Evolutionary conservation across 495 filamentous ascomycete species (phyloP), one percentile per base, ranked within the genome.

Genomic region (Daldinia grandis): DNA sequence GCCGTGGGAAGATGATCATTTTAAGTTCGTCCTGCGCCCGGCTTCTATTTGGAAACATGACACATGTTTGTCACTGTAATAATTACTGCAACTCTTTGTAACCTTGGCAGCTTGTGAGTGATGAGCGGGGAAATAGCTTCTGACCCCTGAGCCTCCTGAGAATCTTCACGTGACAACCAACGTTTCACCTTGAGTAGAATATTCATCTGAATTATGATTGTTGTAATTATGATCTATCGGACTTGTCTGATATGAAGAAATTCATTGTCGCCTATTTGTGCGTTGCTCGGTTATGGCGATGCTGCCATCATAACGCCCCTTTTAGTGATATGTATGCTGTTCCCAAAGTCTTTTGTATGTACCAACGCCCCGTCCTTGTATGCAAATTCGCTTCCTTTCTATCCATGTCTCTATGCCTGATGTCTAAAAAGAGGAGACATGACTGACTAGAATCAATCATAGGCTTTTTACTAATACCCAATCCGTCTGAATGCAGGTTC

Each of bases 401-500:
- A 47, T 21, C n/a, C n/a, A 19, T 19, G 19, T 24, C 42, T 47
- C 40, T 44, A 44, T 24, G 7, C 19, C 10, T 12, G 42, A 24
- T 9, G 9, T 24, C n/a, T 40, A 40, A 24, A 47, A 12, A 24
- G 9, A 21, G 38, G 38, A 40, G n/a, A 15, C 38, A 25, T 53
- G 25, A n/a, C 25, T 17, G 42, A 21, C 7, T 53, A 30, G 8
- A 53, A 21, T 25, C 8, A 17, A 30, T 66, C 50, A 66, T 24
- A 66, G 24, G 27, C 4, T 28, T 25, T 66, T 71, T 21, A 58
- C 38, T 4, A 67, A 38, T 30, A 82, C 75, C 62, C 62, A 74
- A 69, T 82, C 80, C 17, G 57, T 79, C 61, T 80, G 76, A 5
- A 79, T 69, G 56, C 69, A 74, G 0, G 33, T 57, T 5, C 81